phyloP scores from a whole-genome alignment of 225 moss, liverwort and hornwort genomes.

The Sphagnum contortum region DNA sequence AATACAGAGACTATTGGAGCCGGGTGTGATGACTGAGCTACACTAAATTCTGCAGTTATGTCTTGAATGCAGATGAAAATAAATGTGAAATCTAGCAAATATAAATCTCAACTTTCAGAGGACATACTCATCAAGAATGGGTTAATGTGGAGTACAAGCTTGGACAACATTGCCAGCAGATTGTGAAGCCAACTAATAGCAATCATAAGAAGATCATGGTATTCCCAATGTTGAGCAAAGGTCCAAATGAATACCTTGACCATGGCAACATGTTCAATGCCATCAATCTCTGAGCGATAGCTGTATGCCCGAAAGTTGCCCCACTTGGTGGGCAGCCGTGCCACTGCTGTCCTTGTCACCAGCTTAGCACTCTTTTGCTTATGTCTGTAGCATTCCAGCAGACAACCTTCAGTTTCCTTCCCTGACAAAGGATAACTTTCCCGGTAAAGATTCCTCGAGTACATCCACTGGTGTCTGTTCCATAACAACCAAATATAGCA shows the following conservation, averaged over 20 bases:
- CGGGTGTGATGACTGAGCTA: background rate
- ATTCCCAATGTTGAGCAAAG: slow-evolving; percentile 1
- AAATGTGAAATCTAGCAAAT: background rate
- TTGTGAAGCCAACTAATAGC: background rate
- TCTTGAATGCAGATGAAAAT: background rate
- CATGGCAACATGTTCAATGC: slow-evolving; percentile 86
- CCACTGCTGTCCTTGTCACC: slow-evolving; percentile 66
- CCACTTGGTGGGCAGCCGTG: slow-evolving; percentile 73
- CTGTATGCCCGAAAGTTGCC: slow-evolving; percentile 74
- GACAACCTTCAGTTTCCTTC: background rate
- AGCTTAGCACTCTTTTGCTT: slow-evolving; percentile 23
- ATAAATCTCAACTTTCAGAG: background rate
- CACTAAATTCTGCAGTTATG: background rate
- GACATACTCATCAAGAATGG: background rate
- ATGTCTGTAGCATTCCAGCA: background rate
- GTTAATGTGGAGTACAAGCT: background rate
- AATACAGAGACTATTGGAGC: background rate
- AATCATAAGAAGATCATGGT: background rate
- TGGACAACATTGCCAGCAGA: background rate
- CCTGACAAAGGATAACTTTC: background rate
- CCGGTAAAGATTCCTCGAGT: background rate
- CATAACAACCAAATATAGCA: slow-evolving; percentile 8
- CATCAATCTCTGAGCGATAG: slow-evolving; percentile 66
- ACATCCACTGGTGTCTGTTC: background rate
- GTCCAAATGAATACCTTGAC: slow-evolving; percentile 53